These are phyloP conservation scores for Phyllostachys edulis DNA, from an alignment of 176 grass and related monocot species.

Conservation along the genomic window DNA sequence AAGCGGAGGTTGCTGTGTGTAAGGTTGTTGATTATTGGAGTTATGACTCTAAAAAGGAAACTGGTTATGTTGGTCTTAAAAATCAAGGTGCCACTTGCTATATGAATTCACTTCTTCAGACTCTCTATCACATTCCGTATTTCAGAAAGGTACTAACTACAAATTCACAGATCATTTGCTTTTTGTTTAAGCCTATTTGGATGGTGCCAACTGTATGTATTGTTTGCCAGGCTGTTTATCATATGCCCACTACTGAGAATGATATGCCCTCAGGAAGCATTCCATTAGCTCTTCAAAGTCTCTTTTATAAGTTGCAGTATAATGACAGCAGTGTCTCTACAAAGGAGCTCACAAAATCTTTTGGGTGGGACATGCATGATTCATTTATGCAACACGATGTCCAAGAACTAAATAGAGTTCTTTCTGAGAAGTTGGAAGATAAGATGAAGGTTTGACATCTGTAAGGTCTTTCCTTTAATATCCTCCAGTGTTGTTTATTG, in stretches of 20 bases:
- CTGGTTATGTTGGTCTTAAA: slow-evolving; percentile 98
- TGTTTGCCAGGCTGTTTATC: slow-evolving; percentile 88
- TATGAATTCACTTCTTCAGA: slow-evolving; percentile 99
- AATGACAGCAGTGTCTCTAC: slow-evolving; percentile 94
- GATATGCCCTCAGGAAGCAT: slow-evolving; percentile 98
- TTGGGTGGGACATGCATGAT: slow-evolving; percentile 95
- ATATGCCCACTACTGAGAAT: slow-evolving; percentile 98
- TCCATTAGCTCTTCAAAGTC: slow-evolving; percentile 89
- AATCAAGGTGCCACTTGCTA: slow-evolving; percentile 99
- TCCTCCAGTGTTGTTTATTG: slow-evolving; percentile 26
- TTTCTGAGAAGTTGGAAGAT: slow-evolving; percentile 99
- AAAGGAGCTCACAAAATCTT: slow-evolving; percentile 97
- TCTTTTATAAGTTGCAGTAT: slow-evolving; percentile 99
- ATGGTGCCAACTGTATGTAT: slow-evolving; percentile 28
- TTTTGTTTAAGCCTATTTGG: not conserved
- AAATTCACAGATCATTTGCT: slow-evolving; percentile 14
- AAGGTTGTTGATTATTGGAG: slow-evolving; percentile 93
- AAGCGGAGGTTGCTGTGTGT: slow-evolving; percentile 93
- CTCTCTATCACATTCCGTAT: slow-evolving; percentile 95
- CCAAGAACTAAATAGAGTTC: slow-evolving; percentile 97
- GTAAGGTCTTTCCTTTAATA: slow-evolving; percentile 63
- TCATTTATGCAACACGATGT: slow-evolving; percentile 99
- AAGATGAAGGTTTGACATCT: slow-evolving; percentile 99
- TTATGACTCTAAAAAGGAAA: slow-evolving; percentile 99
- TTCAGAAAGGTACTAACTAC: slow-evolving; percentile 86